Evolutionary conservation across 2,329 filamentous ascomycete species (phyloP).

Genomic region (Exophiala mesophila): DNA sequence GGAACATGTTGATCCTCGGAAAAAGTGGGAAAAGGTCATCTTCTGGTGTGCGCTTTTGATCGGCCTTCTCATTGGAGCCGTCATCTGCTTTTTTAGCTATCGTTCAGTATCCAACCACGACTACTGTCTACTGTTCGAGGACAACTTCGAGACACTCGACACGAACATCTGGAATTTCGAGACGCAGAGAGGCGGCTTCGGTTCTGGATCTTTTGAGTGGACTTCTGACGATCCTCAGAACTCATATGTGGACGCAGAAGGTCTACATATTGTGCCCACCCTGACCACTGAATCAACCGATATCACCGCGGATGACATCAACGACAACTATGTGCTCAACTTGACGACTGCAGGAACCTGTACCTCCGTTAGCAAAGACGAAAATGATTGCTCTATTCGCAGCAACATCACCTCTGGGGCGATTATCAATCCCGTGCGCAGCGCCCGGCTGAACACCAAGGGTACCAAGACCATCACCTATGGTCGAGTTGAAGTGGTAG

Average conservation of each 20-base stretch:
- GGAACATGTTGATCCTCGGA: slow-evolving; percentile 63
- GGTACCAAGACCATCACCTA: slow-evolving; percentile 46
- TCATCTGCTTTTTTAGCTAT: slow-evolving; percentile 70
- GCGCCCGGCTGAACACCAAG: slow-evolving; percentile 46
- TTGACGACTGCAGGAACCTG: slow-evolving; percentile 62
- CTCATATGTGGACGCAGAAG: slow-evolving; percentile 44
- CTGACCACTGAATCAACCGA: slow-evolving; percentile 59
- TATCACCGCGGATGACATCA: slow-evolving; percentile 58
- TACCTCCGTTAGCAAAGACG: slow-evolving; percentile 49
- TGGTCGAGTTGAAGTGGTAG: slow-evolving; percentile 51
- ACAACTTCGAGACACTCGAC: slow-evolving; percentile 45
- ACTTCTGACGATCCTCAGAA: slow-evolving; percentile 48
- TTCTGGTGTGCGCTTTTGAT: slow-evolving; percentile 65
- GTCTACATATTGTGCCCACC: slow-evolving; percentile 54
- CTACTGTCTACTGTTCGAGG: slow-evolving; percentile 50
- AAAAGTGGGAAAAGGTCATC: slow-evolving; percentile 82
- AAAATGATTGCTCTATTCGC: slow-evolving; percentile 1
- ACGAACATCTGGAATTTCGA: slow-evolving; percentile 46
- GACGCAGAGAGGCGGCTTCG: slow-evolving; percentile 44
- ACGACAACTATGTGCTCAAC: slow-evolving; percentile 63
- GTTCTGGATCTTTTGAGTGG: slow-evolving; percentile 52
- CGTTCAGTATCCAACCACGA: slow-evolving; percentile 60
- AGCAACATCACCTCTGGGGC: slow-evolving; percentile 4
- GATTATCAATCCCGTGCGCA: slow-evolving; percentile 49
- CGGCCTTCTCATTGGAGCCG: slow-evolving; percentile 62